These are phyloP conservation scores for Ashbya aceris DNA, from an alignment of 1,139 yeast species.

Conservation along the genomic window DNA sequence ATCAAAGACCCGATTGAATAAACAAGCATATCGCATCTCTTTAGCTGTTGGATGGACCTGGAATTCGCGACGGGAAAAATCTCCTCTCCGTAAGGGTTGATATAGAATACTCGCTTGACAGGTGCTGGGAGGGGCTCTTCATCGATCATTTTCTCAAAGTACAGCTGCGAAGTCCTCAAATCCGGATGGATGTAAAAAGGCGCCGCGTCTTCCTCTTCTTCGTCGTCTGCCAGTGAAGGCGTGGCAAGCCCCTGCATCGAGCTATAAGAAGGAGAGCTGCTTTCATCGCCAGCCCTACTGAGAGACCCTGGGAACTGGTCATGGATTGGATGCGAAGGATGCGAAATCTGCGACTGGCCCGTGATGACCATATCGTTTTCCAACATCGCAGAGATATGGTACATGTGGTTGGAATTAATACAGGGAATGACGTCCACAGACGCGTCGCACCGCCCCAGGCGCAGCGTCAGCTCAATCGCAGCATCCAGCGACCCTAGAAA, in stretches of 20 bases:
- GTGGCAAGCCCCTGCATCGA: slow-evolving; percentile 2
- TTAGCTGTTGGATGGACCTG: slow-evolving; percentile 47
- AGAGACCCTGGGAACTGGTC: not conserved
- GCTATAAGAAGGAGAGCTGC: slow-evolving; percentile 9
- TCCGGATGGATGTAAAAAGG: slow-evolving; percentile 65
- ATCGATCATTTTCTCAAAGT: slow-evolving; percentile 49
- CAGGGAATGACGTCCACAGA: slow-evolving; percentile 64
- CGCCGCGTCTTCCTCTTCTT: slow-evolving; percentile 48
- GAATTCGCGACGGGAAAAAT: slow-evolving; percentile 69
- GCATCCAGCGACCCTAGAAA: slow-evolving; percentile 79
- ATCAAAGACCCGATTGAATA: slow-evolving; percentile 82
- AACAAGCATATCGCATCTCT: slow-evolving; percentile 47
- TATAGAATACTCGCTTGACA: slow-evolving; percentile 63
- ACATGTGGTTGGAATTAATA: slow-evolving; percentile 72
- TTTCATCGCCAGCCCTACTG: slow-evolving; percentile 1
- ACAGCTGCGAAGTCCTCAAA: slow-evolving; percentile 61
- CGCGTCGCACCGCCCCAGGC: slow-evolving; percentile 55
- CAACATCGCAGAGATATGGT: slow-evolving; percentile 74
- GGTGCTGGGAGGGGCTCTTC: slow-evolving; percentile 65
- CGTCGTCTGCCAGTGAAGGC: slow-evolving; percentile 15
- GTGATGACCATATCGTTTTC: slow-evolving; percentile 64
- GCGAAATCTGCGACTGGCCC: slow-evolving; percentile 94
- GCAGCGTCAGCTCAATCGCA: slow-evolving; percentile 65
- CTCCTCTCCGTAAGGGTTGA: slow-evolving; percentile 84
- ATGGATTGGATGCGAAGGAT: slow-evolving; percentile 38